Percentiles rank a stretch among this genome's conserved stretches.
phyloP scores from a whole-genome alignment of 805 yeast genomes.

The Yarrowia deformans region DNA sequence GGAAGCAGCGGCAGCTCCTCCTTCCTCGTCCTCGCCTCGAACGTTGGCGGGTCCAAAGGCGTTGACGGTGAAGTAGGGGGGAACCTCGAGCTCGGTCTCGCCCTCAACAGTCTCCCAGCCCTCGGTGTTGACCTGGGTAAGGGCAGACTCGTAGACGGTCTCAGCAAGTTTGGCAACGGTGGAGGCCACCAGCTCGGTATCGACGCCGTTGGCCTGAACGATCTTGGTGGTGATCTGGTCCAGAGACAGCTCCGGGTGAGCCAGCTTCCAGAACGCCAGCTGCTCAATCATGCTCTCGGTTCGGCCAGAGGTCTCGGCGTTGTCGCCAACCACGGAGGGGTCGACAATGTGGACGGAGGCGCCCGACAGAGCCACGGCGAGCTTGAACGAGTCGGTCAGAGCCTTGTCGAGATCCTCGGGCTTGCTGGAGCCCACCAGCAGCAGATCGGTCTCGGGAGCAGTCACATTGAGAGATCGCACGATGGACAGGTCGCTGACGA shows the following conservation, averaged over 20 bases:
- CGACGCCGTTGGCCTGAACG: constrained; percentile 80
- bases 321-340: constrained; percentile 66
- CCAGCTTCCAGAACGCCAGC: constrained; percentile 78
- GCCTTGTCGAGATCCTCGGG: constrained; percentile 52
- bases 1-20: constrained; percentile 54
- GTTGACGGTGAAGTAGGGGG: constrained; percentile 31
- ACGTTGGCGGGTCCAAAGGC: constrained; percentile 40
- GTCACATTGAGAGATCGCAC: constrained; percentile 67
- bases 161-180: constrained; percentile 54
- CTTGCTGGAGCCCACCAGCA: constrained; percentile 59
- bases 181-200: constrained; percentile 76
- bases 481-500: constrained; percentile 65
- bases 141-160: constrained; percentile 45
- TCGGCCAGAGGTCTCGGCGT: constrained; percentile 77
- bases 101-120: constrained; percentile 50
- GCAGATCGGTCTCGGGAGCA: constrained; percentile 63
- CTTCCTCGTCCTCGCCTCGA: constrained; percentile 44
- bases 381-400: constrained; percentile 63
- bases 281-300: constrained; percentile 77
- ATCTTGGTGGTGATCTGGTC: constrained; percentile 77
- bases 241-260: constrained; percentile 63
- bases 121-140: constrained; percentile 51
- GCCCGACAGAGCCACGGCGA: constrained; percentile 59
- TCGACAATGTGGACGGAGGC: constrained; percentile 67
- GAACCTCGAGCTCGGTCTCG: constrained; percentile 44